Evolutionary conservation across 179 eudicot species (phyloP).

Genomic region (Kewa caespitosa): DNA sequence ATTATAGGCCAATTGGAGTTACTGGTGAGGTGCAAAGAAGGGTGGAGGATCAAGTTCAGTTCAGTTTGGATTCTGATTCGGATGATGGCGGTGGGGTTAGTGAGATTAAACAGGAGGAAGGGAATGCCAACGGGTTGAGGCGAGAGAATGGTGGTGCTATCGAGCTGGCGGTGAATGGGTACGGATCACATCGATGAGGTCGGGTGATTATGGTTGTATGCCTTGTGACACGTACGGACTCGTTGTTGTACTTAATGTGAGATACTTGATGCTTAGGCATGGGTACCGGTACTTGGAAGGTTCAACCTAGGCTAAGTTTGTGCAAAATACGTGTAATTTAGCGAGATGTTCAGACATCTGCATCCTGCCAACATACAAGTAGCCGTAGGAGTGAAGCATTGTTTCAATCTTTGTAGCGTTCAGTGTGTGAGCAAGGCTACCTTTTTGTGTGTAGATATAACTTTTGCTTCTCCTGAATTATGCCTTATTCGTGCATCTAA

Average conservation of each 20-base stretch:
- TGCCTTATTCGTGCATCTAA: neutral
- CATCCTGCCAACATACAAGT: no score
- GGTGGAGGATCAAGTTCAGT: slow-evolving; percentile 42
- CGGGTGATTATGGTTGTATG: no score
- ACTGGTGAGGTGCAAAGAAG: slow-evolving; percentile 44
- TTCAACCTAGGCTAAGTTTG: neutral
- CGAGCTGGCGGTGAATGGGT: slow-evolving; percentile 43
- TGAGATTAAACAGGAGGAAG: slow-evolving; percentile 37
- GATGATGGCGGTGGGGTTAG: slow-evolving; percentile 32
- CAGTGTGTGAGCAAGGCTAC: neutral
- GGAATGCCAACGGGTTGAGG: slow-evolving; percentile 24
- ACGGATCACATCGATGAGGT: slow-evolving; percentile 28
- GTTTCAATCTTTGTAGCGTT: slow-evolving; percentile 7
- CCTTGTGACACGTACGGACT: neutral
- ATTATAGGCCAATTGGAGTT: slow-evolving; percentile 75
- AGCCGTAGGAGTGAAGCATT: neutral
- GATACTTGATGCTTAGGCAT: neutral
- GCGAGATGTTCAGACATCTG: no score
- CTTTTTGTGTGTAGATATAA: neutral
- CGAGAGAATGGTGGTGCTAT: slow-evolving; percentile 36
- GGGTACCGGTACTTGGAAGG: neutral
- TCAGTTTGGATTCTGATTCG: slow-evolving; percentile 61
- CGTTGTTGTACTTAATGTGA: neutral
- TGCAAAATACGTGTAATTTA: neutral
- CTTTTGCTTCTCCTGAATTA: neutral